These are phyloP conservation scores for Daucus carota DNA, from an alignment of 129 eudicot genomes.

Conservation along the genomic window DH1_v3.0 NC_030382.2:42424001-42424500, in stretches of 20 bases:
- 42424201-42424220: constrained; percentile 46
- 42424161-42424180: not conserved
- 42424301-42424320: constrained; percentile 69
- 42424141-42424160: too few species aligned
- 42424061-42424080: too few species aligned
- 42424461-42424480: not conserved
- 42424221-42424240: constrained; percentile 63
- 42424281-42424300: constrained; percentile 64
- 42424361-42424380: constrained; percentile 79
- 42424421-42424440: constrained; percentile 75
- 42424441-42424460: not conserved
- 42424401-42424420: constrained; percentile 78
- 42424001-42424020: too few species aligned
- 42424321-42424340: constrained; percentile 80
- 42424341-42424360: constrained; percentile 67
- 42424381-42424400: constrained; percentile 90
- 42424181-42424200: constrained; percentile 50
- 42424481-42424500: not conserved
- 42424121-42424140: too few species aligned
- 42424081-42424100: too few species aligned
- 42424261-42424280: constrained; percentile 59
- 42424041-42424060: too few species aligned
- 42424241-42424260: constrained; percentile 55
- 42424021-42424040: too few species aligned
- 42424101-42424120: too few species aligned